These are phyloP conservation scores for Starmerella vitae DNA, from an alignment of 805 yeast species.

Conservation along the genomic window DNA sequence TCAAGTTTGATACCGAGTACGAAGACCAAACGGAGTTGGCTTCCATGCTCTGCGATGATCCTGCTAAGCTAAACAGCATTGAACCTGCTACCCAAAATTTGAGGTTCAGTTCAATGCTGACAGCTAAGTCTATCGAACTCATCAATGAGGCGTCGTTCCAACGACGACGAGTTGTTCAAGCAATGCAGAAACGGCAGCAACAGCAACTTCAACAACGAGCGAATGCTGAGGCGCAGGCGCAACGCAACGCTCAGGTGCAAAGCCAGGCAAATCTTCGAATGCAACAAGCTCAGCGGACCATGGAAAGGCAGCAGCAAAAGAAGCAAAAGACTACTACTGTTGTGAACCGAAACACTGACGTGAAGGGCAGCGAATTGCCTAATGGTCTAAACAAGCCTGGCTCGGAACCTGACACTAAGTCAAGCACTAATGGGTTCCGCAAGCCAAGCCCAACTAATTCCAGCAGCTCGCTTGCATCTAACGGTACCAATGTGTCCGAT, in stretches of 20 bases:
- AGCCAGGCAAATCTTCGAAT: conserved; percentile 11
- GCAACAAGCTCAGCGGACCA: conserved; percentile 13
- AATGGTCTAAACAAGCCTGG: too few relatives aligned
- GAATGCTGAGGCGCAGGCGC: conserved; percentile 25
- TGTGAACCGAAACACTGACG: background rate
- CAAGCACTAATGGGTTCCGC: too few relatives aligned
- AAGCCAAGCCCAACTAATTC: too few relatives aligned
- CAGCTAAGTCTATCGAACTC: conserved; percentile 73
- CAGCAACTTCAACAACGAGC: conserved; percentile 31
- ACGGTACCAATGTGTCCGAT: background rate
- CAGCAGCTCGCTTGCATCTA: too few relatives aligned
- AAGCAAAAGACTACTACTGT: conserved; percentile 6
- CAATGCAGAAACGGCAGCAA: conserved; percentile 23
- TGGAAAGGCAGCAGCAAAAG: conserved; percentile 18
- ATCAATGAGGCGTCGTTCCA: conserved; percentile 61
- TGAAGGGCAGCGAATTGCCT: too few relatives aligned
- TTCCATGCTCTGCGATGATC: conserved; percentile 41
- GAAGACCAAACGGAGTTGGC: conserved; percentile 15
- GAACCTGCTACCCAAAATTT: conserved; percentile 78
- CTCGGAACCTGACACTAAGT: too few relatives aligned
- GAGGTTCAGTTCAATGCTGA: conserved; percentile 80
- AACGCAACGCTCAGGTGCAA: conserved; percentile 22
- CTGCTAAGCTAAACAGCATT: conserved; percentile 69
- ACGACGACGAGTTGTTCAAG: conserved; percentile 42
- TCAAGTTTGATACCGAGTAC: conserved; percentile 53